phyloP scores from a whole-genome alignment of 2,329 filamentous ascomycete genomes.

The Plenodomus biglobosus region DNA sequence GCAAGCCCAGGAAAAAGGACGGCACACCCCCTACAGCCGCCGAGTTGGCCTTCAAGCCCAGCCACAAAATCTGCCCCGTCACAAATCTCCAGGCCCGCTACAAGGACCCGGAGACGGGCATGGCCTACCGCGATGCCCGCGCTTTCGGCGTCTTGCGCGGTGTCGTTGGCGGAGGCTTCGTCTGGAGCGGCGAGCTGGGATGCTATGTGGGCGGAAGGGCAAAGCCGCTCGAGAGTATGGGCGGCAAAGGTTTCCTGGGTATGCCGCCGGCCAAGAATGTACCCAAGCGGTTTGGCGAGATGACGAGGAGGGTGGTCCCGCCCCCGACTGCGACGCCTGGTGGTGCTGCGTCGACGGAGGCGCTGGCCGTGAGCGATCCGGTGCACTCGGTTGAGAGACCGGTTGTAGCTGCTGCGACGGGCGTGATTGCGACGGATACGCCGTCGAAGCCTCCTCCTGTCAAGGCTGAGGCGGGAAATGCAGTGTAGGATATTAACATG shows the following conservation, averaged over 20 bases:
- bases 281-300: slow-evolving; percentile 68
- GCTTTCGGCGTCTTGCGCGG: slow-evolving; percentile 83
- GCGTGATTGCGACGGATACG: not conserved
- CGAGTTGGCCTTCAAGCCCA: slow-evolving; percentile 26
- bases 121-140: slow-evolving; percentile 76
- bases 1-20: slow-evolving; percentile 48
- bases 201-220: slow-evolving; percentile 73
- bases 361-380: no score
- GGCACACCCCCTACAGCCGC: slow-evolving; percentile 31
- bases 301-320: slow-evolving; percentile 20
- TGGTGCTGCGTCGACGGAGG: not conserved
- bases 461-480: not conserved
- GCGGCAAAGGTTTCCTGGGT: slow-evolving; percentile 43
- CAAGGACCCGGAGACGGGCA: slow-evolving; percentile 78
- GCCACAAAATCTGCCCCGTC: slow-evolving; percentile 66
- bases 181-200: slow-evolving; percentile 79
- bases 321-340: not conserved
- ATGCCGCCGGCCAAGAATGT: slow-evolving; percentile 71
- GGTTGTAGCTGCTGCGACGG: no score
- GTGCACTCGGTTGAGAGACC: not conserved
- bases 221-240: slow-evolving; percentile 31
- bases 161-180: slow-evolving; percentile 70
- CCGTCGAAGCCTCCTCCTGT: not conserved
- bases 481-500: not conserved
- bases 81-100: slow-evolving; percentile 81